Evolutionary conservation across 352 stramenopile genomes (phyloP).

Genomic region (Globisporangium perplexum): DNA sequence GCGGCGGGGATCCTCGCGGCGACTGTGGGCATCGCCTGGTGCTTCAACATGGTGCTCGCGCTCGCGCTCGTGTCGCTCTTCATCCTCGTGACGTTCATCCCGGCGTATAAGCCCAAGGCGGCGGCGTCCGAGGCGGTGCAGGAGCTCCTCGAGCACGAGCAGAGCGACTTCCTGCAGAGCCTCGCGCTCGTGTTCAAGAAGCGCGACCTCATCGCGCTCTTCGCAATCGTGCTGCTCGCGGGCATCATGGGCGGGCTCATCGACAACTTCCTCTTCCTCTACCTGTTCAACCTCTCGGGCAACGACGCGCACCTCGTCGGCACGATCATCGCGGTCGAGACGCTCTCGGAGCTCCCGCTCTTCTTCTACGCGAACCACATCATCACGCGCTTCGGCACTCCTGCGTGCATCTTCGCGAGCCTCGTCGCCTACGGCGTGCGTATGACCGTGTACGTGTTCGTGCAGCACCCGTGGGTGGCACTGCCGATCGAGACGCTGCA

Average conservation of each 20-base stretch:
- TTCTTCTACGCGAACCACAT: conserved; percentile 76
- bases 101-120: conserved; percentile 26
- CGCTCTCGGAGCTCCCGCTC: conserved; percentile 60
- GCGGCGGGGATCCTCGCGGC: conserved; percentile 52
- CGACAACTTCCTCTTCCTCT: conserved; percentile 67
- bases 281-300: conserved; percentile 64
- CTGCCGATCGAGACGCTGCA: conserved; percentile 65
- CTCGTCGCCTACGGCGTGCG: conserved; percentile 50
- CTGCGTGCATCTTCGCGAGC: conserved; percentile 42
- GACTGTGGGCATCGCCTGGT: conserved; percentile 64
- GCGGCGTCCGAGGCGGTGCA: background rate
- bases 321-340: conserved; percentile 63
- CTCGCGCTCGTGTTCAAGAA: conserved; percentile 41
- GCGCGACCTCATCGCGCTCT: conserved; percentile 56
- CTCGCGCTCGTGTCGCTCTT: conserved; percentile 50
- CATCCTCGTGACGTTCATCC: conserved; percentile 47
- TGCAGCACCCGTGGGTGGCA: conserved; percentile 55
- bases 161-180: conserved; percentile 32
- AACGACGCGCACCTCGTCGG: conserved; percentile 59
- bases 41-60: conserved; percentile 70
- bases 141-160: conserved; percentile 9
- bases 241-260: conserved; percentile 57
- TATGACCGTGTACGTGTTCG: conserved; percentile 57
- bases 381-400: conserved; percentile 50
- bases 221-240: conserved; percentile 56